A percentile compares a stretch with the other conserved stretches of the same genome.
phyloP scores from a whole-genome alignment of 495 filamentous ascomycete species.

The Aspergillus baeticus region DNA sequence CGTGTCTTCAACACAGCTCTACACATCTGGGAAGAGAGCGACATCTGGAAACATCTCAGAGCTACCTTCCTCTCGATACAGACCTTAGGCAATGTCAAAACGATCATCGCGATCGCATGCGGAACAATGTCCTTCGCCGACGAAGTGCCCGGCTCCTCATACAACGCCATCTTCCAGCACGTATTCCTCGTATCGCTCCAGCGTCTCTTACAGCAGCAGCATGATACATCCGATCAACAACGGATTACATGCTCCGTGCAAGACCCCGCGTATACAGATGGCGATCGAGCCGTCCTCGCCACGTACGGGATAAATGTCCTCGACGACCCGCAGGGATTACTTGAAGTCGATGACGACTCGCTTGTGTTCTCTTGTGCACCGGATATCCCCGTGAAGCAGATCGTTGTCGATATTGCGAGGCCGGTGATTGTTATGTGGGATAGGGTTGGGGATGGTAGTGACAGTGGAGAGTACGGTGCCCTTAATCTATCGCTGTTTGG shows the following conservation, averaged over 20 bases:
- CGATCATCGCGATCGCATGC: slow-evolving; percentile 8
- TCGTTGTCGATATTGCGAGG: neutral
- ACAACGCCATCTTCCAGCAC: neutral
- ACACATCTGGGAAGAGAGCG: neutral
- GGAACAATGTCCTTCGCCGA: neutral
- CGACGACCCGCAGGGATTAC: slow-evolving; percentile 5
- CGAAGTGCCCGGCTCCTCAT: neutral
- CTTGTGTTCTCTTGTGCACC: slow-evolving; percentile 6
- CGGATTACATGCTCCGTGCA: neutral
- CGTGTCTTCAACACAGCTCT: neutral
- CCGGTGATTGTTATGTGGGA: slow-evolving; percentile 7
- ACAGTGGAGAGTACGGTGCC: neutral
- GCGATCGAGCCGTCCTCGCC: neutral
- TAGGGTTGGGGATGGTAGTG: neutral
- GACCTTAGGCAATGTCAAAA: neutral
- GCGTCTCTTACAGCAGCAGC: neutral
- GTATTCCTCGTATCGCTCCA: neutral
- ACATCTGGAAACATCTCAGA: neutral
- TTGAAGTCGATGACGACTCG: neutral
- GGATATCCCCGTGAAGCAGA: slow-evolving; percentile 8
- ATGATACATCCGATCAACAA: neutral
- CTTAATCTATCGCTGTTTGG: neutral
- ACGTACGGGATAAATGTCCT: neutral
- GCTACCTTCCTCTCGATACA: neutral
- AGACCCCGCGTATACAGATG: neutral